These are phyloP conservation scores for Scedosporium apiospermum DNA, from an alignment of 2,329 filamentous ascomycete genomes.

Conservation along the genomic window DNA sequence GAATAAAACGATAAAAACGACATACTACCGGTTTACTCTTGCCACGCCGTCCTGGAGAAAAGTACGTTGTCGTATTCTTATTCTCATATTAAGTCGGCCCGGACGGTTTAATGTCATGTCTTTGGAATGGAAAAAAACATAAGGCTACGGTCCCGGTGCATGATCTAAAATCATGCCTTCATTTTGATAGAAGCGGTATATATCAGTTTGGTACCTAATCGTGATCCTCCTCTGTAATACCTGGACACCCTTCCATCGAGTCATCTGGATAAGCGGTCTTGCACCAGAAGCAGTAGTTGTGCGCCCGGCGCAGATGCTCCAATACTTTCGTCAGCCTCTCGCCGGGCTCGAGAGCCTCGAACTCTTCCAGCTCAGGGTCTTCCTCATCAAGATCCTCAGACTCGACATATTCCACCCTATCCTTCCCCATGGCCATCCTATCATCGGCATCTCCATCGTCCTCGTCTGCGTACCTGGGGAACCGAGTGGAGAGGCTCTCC, in stretches of 20 bases:
- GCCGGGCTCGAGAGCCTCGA: conserved; percentile 56
- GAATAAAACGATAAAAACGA: too few relatives aligned
- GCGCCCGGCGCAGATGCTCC: conserved; percentile 56
- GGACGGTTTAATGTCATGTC: too few relatives aligned
- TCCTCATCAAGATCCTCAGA: conserved; percentile 67
- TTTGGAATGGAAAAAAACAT: too few relatives aligned
- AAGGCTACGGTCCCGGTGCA: not conserved
- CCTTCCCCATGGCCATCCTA: conserved; percentile 54
- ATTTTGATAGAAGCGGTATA: too few relatives aligned
- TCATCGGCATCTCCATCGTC: conserved; percentile 67
- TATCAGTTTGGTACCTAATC: conserved; percentile 13
- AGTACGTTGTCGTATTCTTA: too few relatives aligned
- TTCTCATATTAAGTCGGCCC: too few relatives aligned
- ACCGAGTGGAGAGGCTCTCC: conserved; percentile 47
- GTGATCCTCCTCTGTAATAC: conserved; percentile 75
- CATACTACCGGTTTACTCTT: too few relatives aligned
- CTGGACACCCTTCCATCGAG: conserved; percentile 81
- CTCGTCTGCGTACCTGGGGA: conserved; percentile 59
- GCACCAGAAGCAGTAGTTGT: conserved; percentile 93
- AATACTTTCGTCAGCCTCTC: conserved; percentile 62
- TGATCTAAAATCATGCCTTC: not conserved
- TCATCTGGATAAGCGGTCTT: conserved; percentile 70
- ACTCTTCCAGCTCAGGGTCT: conserved; percentile 71
- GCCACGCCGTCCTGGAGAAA: too few relatives aligned
- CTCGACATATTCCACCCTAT: conserved; percentile 42